Conservation (phyloP, 1,284 basidiomycete species). For the Boletus sp. region DNA sequence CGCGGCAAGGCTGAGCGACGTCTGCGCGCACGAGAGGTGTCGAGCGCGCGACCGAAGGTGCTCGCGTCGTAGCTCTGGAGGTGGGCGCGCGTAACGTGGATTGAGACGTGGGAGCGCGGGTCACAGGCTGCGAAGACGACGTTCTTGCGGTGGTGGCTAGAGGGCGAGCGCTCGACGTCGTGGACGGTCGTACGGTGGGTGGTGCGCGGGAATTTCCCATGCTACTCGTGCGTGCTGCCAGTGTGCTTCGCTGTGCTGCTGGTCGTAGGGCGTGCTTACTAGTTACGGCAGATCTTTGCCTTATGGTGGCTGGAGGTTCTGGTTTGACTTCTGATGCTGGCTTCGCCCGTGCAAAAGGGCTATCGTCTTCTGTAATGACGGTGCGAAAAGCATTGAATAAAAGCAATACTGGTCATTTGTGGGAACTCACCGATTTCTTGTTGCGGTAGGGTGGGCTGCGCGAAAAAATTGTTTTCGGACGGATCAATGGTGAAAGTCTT, state of each 20-base stretch:
- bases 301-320: conserved; percentile 2
- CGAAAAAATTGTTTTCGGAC: conserved; percentile 26
- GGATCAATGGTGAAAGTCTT: conserved; percentile 31
- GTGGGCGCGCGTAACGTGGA: conserved; percentile 15
- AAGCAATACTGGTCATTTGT: neutral
- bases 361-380: conserved; percentile 24
- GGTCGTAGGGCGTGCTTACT: conserved; percentile 8
- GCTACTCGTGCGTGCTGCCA: conserved; percentile 4
- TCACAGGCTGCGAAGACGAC: conserved; percentile 19
- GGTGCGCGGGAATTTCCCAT: conserved; percentile 8
- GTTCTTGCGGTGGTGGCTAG: conserved; percentile 4
- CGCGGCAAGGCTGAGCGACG: conserved; percentile 9
- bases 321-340: conserved; percentile 12
- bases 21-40: conserved; percentile 14
- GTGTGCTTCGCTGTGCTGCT: conserved; percentile 6
- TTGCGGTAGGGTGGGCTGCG: conserved; percentile 23
- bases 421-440: conserved; percentile 35
- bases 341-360: conserved; percentile 25
- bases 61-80: conserved; percentile 21
- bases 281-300: neutral
- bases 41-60: conserved; percentile 17
- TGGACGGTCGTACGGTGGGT: conserved; percentile 9
- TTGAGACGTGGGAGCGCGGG: conserved; percentile 27
- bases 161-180: conserved; percentile 8
- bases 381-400: neutral